These are phyloP conservation scores for Golubevia sp. DNA, from an alignment of 1,284 basidiomycete genomes.

Conservation along the genomic window DNA sequence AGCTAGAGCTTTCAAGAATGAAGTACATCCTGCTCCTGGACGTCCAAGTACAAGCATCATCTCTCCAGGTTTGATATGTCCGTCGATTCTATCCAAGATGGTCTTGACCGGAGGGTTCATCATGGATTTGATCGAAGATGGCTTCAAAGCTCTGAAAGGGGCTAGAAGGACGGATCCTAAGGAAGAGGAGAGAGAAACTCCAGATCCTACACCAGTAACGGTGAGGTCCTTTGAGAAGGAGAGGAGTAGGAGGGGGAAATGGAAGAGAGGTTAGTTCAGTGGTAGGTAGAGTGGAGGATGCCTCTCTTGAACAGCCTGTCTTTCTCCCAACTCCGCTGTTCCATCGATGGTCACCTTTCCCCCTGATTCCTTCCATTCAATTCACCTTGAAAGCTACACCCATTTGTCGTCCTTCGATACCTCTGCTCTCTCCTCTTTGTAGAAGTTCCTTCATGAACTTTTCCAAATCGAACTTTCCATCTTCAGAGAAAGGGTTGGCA, in stretches of 20 bases:
- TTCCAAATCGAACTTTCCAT: constrained; percentile 60
- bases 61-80: constrained; percentile 48
- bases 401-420: constrained; percentile 38
- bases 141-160: constrained; percentile 15
- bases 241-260: not conserved
- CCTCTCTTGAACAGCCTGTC: no score
- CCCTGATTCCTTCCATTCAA: no score
- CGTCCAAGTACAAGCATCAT: constrained; percentile 53
- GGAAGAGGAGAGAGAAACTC: constrained; percentile 26
- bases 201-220: constrained; percentile 39
- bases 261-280: no score
- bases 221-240: constrained; percentile 22
- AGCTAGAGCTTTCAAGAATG: constrained; percentile 44
- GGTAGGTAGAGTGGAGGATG: no score
- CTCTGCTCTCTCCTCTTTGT: constrained; percentile 33
- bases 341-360: no score
- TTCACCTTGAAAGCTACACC: constrained; percentile 20
- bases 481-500: constrained; percentile 40
- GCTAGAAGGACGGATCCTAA: constrained; percentile 27
- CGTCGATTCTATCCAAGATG: constrained; percentile 37
- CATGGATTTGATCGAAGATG: constrained; percentile 4
- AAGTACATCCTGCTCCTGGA: constrained; percentile 47
- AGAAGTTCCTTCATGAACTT: constrained; percentile 49
- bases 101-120: constrained; percentile 29
- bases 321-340: no score